Percentiles rank a stretch among this genome's conserved stretches.
Conservation (phyloP, 2,329 filamentous ascomycete genomes). For the Penicillium sp. region DNA sequence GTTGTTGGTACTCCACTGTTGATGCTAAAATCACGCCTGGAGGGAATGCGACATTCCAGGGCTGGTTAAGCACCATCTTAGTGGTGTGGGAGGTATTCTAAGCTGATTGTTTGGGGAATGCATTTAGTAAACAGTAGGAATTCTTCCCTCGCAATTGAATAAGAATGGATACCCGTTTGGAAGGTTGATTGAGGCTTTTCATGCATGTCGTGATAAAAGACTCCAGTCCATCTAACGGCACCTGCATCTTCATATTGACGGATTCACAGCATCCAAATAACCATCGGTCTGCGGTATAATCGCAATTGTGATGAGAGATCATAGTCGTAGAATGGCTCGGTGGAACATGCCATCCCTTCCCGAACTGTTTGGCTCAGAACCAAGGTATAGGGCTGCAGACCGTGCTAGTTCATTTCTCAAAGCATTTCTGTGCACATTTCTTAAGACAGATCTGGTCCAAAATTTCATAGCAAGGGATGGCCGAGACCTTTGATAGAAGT, state of each 20-base stretch:
- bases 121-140: neutral
- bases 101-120: slow-evolving; percentile 11
- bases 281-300: neutral
- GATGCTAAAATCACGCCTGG: slow-evolving; percentile 6
- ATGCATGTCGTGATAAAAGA: neutral
- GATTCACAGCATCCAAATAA: neutral
- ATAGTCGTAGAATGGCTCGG: slow-evolving; percentile 2
- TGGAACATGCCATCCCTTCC: slow-evolving; percentile 23
- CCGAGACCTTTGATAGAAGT: neutral
- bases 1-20: slow-evolving; percentile 14
- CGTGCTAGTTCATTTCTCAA: neutral
- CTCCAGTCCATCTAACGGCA: neutral
- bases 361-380: slow-evolving; percentile 13
- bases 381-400: slow-evolving; percentile 12
- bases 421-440: slow-evolving; percentile 9
- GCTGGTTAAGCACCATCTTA: slow-evolving; percentile 5
- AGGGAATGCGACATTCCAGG: slow-evolving; percentile 25
- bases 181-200: neutral
- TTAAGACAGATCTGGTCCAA: neutral
- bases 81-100: slow-evolving; percentile 2
- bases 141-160: neutral
- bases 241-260: neutral
- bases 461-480: slow-evolving; percentile 20
- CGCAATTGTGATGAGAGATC: neutral
- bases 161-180: neutral